Evolutionary conservation across 179 eudicot genomes (phyloP).

Genomic region (Silene noctiflora): DNA sequence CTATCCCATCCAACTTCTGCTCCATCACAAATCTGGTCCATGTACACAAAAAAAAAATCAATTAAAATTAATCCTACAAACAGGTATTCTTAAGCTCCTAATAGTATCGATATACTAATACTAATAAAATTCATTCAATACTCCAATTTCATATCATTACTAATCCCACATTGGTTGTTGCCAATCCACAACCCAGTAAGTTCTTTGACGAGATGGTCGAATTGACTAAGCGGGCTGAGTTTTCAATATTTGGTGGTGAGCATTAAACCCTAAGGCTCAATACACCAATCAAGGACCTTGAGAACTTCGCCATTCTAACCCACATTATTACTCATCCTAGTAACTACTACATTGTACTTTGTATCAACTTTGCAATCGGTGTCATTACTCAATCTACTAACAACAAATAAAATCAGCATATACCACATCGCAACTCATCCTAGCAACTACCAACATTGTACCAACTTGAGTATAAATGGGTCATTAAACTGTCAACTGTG

Average conservation of each 20-base stretch:
- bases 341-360: too few relatives aligned
- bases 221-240: not conserved
- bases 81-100: not conserved
- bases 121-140: not conserved
- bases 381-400: too few relatives aligned
- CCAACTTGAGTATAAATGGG: too few relatives aligned
- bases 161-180: not conserved
- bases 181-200: not conserved
- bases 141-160: not conserved
- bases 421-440: too few relatives aligned
- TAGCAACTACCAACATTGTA: too few relatives aligned
- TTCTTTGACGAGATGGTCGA: not conserved
- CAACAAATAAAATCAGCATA: too few relatives aligned
- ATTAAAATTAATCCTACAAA: too few relatives aligned
- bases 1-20: conserved; percentile 73
- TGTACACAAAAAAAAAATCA: conserved; percentile 8
- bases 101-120: conserved; percentile 5
- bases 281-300: not conserved
- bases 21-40: conserved; percentile 70
- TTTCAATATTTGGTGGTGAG: not conserved
- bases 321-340: not conserved
- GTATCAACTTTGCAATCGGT: too few relatives aligned
- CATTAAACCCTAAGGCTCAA: conserved; percentile 2
- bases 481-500: too few relatives aligned
- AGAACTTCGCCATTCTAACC: not conserved